Base-by-base conservation (phyloP, 371 early-diverging fungal genomes). In the Entomophthora muscae region DNA sequence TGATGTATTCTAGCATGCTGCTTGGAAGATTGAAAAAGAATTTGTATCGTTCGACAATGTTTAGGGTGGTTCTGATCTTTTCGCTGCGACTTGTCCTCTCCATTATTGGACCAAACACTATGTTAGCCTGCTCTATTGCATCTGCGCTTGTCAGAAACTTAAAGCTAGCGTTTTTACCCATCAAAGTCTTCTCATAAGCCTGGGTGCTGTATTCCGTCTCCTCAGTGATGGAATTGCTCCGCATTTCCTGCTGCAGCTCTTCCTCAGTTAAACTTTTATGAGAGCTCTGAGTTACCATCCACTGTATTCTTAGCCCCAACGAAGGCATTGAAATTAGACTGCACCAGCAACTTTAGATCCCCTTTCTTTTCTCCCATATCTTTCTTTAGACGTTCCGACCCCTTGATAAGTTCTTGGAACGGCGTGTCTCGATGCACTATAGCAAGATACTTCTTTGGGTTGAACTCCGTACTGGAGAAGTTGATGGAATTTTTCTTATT, bases 21-120 rank as follows among this genome's bases (percentile, higher is more conserved):
- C 83, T 85, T 0, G 98, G 95, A 7, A 98, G 69, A 70, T 90
- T 92, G 72, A 98, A 95, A 67, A 93, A 90, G 71, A 95, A 90
- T 64, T 89, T 85, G 78, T 91, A 95, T 29, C 91, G 81, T 66
- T 93, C 93, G 17, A 98, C 72, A 13, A 93, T 78, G 53, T 79
- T 80, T n/a, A 95, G 78, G 1, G 94, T 89, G 30, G 82, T 83
- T 28, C 90, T 82, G n/a, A 98, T 86, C 71, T 89, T 89, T 52
- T 93, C 95, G 0, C 88, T 89, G 59, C 87, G 83, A 23, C 75
- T 79, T 52, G 94, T 78, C 7, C 95, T 76, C 60, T 90, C 88
- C 17, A 98, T 75, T 23, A 98, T 80, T 0, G 96, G 96, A 1
- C 84, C 83, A 74, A 92, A 95, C 1, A 93, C 79, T 57, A 83